phyloP scores from a whole-genome alignment of 495 filamentous ascomycete genomes.

The Thozetella sp. region DNA sequence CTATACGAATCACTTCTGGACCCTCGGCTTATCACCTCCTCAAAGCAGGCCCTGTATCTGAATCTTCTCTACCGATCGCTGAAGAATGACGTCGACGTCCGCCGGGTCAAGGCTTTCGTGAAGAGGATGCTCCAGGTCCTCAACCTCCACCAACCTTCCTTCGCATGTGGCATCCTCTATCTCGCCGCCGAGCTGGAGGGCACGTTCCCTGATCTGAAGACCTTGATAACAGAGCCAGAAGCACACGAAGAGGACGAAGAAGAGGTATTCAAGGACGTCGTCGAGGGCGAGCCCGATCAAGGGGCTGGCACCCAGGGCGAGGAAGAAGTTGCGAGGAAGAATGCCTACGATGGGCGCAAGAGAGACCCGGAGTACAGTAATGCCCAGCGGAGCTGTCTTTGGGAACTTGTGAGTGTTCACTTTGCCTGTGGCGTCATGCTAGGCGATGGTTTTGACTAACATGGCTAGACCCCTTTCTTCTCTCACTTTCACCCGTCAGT shows the following conservation, averaged over 20 bases:
- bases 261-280: conserved; percentile 59
- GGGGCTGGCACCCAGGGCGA: conserved; percentile 28
- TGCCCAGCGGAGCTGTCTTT: conserved; percentile 86
- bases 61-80: conserved; percentile 88
- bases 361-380: conserved; percentile 89
- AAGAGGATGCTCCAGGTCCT: conserved; percentile 91
- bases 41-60: conserved; percentile 92
- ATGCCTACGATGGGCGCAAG: conserved; percentile 82
- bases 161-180: conserved; percentile 87
- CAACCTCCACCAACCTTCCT: conserved; percentile 85
- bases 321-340: conserved; percentile 9
- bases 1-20: conserved; percentile 95
- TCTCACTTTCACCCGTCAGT: conserved; percentile 93
- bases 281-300: conserved; percentile 67
- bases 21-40: conserved; percentile 81
- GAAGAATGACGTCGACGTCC: conserved; percentile 82
- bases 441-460: neutral
- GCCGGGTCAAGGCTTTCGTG: conserved; percentile 91
- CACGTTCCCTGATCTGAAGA: conserved; percentile 72
- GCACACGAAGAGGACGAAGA: conserved; percentile 52
- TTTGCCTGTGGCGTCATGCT: neutral
- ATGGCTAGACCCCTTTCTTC: conserved; percentile 63
- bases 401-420: conserved; percentile 71
- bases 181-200: conserved; percentile 79
- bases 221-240: conserved; percentile 72